phyloP scores from a whole-genome alignment of 1,284 basidiomycete genomes.

The Ceratobasidium sp. region DNA sequence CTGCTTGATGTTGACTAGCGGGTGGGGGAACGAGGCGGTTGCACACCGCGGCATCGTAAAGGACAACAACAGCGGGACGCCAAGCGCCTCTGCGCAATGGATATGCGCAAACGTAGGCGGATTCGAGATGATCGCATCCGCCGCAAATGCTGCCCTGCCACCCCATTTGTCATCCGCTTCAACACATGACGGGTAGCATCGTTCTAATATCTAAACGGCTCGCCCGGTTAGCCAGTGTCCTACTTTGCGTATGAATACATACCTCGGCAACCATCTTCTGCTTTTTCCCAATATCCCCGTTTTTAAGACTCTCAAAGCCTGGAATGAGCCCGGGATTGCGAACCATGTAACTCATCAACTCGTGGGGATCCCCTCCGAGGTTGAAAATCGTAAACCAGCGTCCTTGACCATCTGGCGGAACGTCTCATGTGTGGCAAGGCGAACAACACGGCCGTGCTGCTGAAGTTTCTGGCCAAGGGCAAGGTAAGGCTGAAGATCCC shows the following conservation, averaged over 20 bases:
- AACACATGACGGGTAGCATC: constrained; percentile 68
- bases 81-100: constrained; percentile 73
- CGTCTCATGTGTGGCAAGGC: constrained; percentile 75
- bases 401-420: constrained; percentile 70
- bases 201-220: constrained; percentile 65
- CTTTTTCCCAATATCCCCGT: constrained; percentile 66
- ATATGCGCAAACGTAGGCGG: constrained; percentile 74
- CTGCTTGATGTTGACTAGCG: constrained; percentile 68
- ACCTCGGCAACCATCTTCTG: constrained; percentile 63
- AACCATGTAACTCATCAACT: constrained; percentile 73
- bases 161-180: constrained; percentile 61
- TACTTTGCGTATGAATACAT: constrained; percentile 4
- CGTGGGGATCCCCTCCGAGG: constrained; percentile 70
- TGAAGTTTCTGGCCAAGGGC: constrained; percentile 70
- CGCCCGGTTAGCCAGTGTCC: neutral
- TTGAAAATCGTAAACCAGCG: constrained; percentile 67
- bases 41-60: constrained; percentile 79
- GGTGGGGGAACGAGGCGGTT: constrained; percentile 73
- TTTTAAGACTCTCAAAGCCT: constrained; percentile 63
- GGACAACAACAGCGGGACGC: constrained; percentile 68
- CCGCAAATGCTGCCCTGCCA: constrained; percentile 64
- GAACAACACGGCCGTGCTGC: constrained; percentile 69
- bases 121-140: constrained; percentile 75
- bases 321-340: constrained; percentile 69
- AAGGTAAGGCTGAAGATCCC: constrained; percentile 79